Conservation (phyloP, 352 stramenopile species). For the Plasmopara viticola region DNA sequence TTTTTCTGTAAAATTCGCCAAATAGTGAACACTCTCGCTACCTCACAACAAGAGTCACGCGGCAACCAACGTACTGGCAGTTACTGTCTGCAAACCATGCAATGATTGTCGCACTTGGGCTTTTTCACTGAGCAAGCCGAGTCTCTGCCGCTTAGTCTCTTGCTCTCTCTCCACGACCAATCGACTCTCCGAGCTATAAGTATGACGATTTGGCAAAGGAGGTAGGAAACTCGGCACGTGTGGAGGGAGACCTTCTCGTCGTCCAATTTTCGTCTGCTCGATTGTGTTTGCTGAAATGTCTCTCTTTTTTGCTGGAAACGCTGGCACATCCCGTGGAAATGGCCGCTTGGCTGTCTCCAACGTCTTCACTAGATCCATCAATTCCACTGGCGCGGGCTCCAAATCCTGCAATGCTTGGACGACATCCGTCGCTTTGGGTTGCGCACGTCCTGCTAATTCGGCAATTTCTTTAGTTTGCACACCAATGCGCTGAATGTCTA, state of each 20-base stretch:
- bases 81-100: slow-evolving; percentile 38
- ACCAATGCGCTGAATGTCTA: slow-evolving; percentile 53
- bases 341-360: slow-evolving; percentile 45
- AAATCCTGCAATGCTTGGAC: slow-evolving; percentile 42
- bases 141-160: slow-evolving; percentile 42
- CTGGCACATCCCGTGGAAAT: slow-evolving; percentile 46
- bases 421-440: slow-evolving; percentile 43
- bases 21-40: slow-evolving; percentile 2
- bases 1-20: slow-evolving; percentile 30
- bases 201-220: slow-evolving; percentile 49
- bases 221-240: slow-evolving; percentile 49
- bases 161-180: slow-evolving; percentile 50
- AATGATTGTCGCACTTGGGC: slow-evolving; percentile 54
- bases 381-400: slow-evolving; percentile 33
- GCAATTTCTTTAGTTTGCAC: slow-evolving; percentile 41
- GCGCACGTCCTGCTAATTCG: slow-evolving; percentile 45
- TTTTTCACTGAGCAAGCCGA: slow-evolving; percentile 54
- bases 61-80: slow-evolving; percentile 27
- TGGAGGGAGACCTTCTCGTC: slow-evolving; percentile 37
- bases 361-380: slow-evolving; percentile 45
- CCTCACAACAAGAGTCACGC: background rate
- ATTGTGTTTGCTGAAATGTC: slow-evolving; percentile 40
- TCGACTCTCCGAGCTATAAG: slow-evolving; percentile 48
- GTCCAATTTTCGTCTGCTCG: slow-evolving; percentile 52
- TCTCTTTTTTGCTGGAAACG: slow-evolving; percentile 46